Evolutionary conservation across 2,329 filamentous ascomycete genomes (phyloP).

Genomic region (Aciculosporium take): DNA sequence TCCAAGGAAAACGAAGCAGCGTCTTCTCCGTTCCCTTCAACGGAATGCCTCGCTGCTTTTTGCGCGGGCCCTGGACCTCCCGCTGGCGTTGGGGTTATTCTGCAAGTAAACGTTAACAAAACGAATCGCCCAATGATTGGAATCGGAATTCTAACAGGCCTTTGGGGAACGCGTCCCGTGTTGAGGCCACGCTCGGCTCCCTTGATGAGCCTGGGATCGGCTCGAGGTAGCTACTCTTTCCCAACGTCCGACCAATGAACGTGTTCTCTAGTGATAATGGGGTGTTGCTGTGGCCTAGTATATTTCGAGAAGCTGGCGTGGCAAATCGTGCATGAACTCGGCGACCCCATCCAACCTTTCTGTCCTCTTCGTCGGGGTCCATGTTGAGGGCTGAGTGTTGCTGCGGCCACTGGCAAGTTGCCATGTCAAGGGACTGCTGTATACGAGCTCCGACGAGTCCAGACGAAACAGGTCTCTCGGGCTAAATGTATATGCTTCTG

Average conservation of each 20-base stretch:
- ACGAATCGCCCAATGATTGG: not conserved
- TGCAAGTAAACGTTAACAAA: slow-evolving; percentile 1
- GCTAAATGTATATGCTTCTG: slow-evolving; percentile 5
- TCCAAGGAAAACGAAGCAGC: slow-evolving; percentile 22
- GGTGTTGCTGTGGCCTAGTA: not conserved
- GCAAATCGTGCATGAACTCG: slow-evolving; percentile 13
- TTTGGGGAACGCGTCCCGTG: not conserved
- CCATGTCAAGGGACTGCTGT: slow-evolving; percentile 14
- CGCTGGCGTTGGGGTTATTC: not conserved
- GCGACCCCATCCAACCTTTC: slow-evolving; percentile 16
- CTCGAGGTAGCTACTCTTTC: slow-evolving; percentile 6
- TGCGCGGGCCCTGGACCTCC: not conserved
- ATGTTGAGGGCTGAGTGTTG: slow-evolving; percentile 1
- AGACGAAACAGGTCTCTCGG: slow-evolving; percentile 9
- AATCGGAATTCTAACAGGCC: not conserved
- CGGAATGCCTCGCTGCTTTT: slow-evolving; percentile 17
- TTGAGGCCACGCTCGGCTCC: not conserved
- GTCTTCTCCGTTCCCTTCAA: slow-evolving; percentile 22
- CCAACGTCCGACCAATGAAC: slow-evolving; percentile 3
- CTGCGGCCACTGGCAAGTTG: slow-evolving; percentile 3
- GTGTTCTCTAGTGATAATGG: slow-evolving; percentile 3
- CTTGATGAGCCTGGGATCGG: slow-evolving; percentile 1
- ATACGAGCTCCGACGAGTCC: slow-evolving; percentile 18
- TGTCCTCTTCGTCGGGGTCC: slow-evolving; percentile 12
- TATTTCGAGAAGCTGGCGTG: slow-evolving; percentile 14